Percentiles rank a stretch among this genome's conserved stretches.
Evolutionary conservation across 768 basidiomycete species (phyloP).

Genomic region (Cubamyces sp.): DNA sequence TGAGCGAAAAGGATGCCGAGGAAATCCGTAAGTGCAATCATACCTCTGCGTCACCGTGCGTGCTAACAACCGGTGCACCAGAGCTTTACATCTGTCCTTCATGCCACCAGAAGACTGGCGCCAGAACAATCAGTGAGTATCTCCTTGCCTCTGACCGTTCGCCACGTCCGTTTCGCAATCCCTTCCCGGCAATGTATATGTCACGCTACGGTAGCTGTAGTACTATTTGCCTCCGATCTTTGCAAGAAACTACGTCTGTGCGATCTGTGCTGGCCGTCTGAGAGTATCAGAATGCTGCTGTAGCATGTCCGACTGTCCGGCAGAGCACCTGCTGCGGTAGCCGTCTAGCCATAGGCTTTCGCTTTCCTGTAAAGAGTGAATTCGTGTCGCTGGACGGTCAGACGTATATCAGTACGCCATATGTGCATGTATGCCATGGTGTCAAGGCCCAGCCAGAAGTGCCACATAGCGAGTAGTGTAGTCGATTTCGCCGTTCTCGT

Average conservation of each 20-base stretch:
- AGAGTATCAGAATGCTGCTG: not conserved
- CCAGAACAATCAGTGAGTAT: conserved; percentile 79
- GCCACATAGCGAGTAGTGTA: not conserved
- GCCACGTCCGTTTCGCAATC: not conserved
- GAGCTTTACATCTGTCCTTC: conserved; percentile 62
- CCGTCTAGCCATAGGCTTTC: conserved; percentile 10
- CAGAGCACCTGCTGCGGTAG: not conserved
- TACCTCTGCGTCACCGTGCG: conserved; percentile 6
- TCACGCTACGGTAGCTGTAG: conserved; percentile 24
- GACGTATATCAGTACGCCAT: not conserved
- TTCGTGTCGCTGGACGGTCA: not conserved
- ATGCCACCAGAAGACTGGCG: conserved; percentile 65
- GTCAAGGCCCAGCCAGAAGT: not conserved
- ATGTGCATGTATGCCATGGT: not conserved
- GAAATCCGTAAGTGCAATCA: conserved; percentile 68
- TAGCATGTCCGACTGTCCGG: not conserved
- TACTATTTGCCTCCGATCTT: not conserved
- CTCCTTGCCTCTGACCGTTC: conserved; percentile 23
- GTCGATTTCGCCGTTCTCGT: not conserved
- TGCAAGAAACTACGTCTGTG: conserved; percentile 1
- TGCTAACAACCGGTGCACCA: conserved; percentile 32
- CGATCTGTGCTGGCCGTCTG: not conserved
- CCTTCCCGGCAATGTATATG: conserved; percentile 35
- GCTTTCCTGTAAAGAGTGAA: conserved; percentile 9
- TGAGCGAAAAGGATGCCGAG: conserved; percentile 67